Conservation (phyloP, 331 rosid species). For the Cydonia oblonga region DNA sequence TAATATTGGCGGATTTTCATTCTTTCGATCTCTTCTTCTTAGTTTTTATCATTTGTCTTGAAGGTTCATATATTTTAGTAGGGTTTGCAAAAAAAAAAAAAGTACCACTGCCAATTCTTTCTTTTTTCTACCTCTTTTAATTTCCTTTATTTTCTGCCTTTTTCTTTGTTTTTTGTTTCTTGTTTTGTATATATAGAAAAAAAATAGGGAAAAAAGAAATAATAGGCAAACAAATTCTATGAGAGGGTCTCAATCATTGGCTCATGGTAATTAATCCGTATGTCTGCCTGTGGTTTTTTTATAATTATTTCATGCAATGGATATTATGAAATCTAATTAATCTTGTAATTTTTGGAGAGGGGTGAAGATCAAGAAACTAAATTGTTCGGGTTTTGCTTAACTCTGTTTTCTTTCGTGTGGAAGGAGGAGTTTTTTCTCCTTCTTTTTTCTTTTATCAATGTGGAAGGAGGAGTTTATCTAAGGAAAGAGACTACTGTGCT, state of each 20-base stretch:
- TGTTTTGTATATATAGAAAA: slow-evolving; percentile 23
- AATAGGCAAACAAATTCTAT: slow-evolving; percentile 2
- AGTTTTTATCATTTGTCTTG: slow-evolving; percentile 4
- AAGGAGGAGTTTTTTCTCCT: too few relatives aligned
- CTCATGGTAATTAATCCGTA: neutral
- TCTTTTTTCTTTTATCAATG: too few relatives aligned
- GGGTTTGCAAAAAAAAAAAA: slow-evolving; percentile 4
- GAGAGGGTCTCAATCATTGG: slow-evolving; percentile 4
- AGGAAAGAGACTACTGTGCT: neutral
- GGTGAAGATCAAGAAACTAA: neutral
- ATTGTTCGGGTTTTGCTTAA: neutral
- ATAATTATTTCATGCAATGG: slow-evolving; percentile 4
- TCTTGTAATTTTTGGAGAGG: slow-evolving; percentile 15
- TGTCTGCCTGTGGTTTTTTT: neutral
- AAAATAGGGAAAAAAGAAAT: neutral
- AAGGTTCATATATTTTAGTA: slow-evolving; percentile 1
- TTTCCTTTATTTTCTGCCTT: neutral
- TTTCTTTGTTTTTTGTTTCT: neutral
- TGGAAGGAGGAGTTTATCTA: slow-evolving; percentile 1
- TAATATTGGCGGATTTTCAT: slow-evolving; percentile 11
- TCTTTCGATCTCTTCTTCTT: neutral
- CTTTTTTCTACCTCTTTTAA: neutral
- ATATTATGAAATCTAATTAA: neutral
- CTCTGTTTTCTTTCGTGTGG: slow-evolving; percentile 2
- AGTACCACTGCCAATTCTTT: neutral